Evolutionary conservation across 495 filamentous ascomycete species (phyloP), one percentile per base, ranked within the genome.

Genomic region (Penicillium silybi): DNA sequence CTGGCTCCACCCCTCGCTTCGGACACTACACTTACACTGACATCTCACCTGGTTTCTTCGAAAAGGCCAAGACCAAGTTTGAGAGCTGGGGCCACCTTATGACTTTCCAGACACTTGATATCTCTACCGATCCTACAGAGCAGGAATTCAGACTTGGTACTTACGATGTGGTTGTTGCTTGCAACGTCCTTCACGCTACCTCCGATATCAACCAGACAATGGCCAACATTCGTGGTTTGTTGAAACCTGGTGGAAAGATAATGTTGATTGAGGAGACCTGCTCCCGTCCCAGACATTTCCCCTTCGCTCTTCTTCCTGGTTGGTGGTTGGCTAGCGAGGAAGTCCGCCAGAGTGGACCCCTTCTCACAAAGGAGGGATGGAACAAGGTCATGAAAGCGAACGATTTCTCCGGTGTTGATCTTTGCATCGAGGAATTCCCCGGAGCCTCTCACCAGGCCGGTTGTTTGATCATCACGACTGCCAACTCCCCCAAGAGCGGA

Each of bases 151-250:
- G 63, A 1, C 64, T 60, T 13, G 66, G 59, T 0, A 60, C 53
- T 0, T 84, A 75, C 27, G 80, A 83, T 42, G 39, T 81, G 20
- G 67, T 82, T 10, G 58, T 84, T n/a, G 74, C 79, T 1, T 75
- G 65, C 37, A 71, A 80, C 45, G 75, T 77, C 3, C 54, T 84
- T 2, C 82, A 83, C 43, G 74, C 80, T 1, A 82, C 80, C 1
- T 61, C 66, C 22, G 67, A 66, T 8, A 68, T 80, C 47, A 53
- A 61, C 25, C 59, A 67, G 10, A 80, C 78, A 2, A 74, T 83
- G 70, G 47, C 57, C 8, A 73, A 79, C 37, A 63, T 70, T 2
- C 65, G 69, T 0, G 52, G 47, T 1, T 46, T 77, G 16, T 50
- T 79, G 27, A 73, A 68, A 50, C 69, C 53, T 50, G 57, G 69